Evolutionary conservation across 805 yeast species (phyloP), one percentile per base, ranked within the genome.

Genomic region (Scheffersomyces ergatensis): DNA sequence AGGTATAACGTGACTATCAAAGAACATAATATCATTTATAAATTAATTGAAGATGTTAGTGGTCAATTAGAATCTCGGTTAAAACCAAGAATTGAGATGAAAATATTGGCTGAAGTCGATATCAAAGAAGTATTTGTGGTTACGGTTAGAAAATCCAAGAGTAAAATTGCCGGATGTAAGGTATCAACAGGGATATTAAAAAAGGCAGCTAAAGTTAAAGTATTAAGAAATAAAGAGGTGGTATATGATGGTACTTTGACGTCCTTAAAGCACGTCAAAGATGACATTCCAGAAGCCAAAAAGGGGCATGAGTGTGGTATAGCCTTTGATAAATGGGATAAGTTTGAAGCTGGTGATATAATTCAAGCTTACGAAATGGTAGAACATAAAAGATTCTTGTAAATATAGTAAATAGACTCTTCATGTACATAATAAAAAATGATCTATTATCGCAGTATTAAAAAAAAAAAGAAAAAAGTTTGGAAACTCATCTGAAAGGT

Each of bases 301-400:
- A 90, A 87, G 63, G 97, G 96, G 21, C 76, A 77, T 21, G 99
- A 93, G 51, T 93, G 97, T 70, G 99, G 99, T 39, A 58, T 92
- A 18, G 67, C 88, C 0, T 80, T 93, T 48, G 78, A 72, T 2
- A 64, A 66, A 33, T 89, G 89, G 82, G 79, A 77, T 33, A 76
- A 70, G 23, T 85, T 85, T 54, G 75, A 80, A 49, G 81, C 70
- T 15, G 97, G 95, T 14, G 98, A 93, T 63, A 54, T 69, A 3
- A 70, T 93, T 19, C 83, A 87, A 54, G 83, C 81, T 2, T 80
- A 76, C 49, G 96, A 89, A 60, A 85, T 82, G 48, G 67, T 78
- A 5, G 59, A 53, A 30, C 70, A 68, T 37, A 67, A 64, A 36
- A 52, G 73, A 33, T 70, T 47, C 51, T 57, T 65, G 50, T 65